Conservation (phyloP, 441 rosid genomes). For the Aleurites moluccanus region DNA sequence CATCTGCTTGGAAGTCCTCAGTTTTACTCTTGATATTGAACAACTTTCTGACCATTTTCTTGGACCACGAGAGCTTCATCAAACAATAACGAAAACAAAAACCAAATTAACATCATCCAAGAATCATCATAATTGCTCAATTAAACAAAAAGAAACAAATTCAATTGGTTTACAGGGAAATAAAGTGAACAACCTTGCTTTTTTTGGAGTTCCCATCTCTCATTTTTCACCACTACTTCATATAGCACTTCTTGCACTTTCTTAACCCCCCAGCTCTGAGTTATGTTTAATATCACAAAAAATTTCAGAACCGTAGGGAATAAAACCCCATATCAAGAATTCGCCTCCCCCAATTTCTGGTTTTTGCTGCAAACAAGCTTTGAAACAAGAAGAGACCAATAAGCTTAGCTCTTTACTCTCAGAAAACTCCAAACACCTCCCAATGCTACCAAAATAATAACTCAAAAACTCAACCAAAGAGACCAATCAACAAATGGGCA, state of each 20-base stretch:
- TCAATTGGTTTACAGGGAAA: conserved; percentile 11
- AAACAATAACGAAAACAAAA: conserved; percentile 11
- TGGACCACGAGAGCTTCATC: conserved; percentile 92
- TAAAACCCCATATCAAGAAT: conserved; percentile 22
- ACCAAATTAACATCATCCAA: neutral
- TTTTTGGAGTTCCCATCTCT: conserved; percentile 70
- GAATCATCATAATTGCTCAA: no score
- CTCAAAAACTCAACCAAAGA: conserved; percentile 24
- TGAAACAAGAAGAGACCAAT: conserved; percentile 8
- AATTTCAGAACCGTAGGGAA: conserved; percentile 22
- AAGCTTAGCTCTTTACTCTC: conserved; percentile 17
- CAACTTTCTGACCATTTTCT: conserved; percentile 93
- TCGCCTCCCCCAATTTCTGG: conserved; percentile 28
- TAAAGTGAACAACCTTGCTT: conserved; percentile 57
- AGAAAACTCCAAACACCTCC: conserved; percentile 3
- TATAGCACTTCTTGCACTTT: conserved; percentile 34
- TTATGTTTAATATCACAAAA: conserved; percentile 22
- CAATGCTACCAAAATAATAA: conserved; percentile 19
- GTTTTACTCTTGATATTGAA: conserved; percentile 83
- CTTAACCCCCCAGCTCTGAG: conserved; percentile 27
- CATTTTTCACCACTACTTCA: conserved; percentile 60
- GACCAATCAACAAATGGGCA: conserved; percentile 34
- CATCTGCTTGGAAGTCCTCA: conserved; percentile 87
- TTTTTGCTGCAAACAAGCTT: neutral
- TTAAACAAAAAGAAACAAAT: neutral